A percentile compares a stretch with the other conserved stretches of the same genome.
Evolutionary conservation across 371 early-diverging fungal genomes (phyloP).

Genomic region (Dinochytrium kinnereticum): DNA sequence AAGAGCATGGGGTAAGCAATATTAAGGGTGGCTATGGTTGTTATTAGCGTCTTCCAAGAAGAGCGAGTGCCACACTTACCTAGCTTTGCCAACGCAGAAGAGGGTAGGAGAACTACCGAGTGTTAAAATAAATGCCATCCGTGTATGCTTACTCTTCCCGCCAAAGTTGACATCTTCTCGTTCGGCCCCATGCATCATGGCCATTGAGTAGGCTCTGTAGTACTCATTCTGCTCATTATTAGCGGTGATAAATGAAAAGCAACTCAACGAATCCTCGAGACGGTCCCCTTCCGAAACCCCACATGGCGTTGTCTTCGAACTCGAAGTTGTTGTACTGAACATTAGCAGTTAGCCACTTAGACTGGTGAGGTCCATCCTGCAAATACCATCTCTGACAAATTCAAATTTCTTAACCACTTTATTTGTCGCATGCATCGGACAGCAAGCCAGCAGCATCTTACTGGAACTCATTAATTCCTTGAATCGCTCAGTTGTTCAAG

Average conservation of each 20-base stretch:
- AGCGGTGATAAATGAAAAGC: background rate
- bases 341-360: too few relatives aligned
- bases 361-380: background rate
- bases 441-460: too few relatives aligned
- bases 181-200: conserved; percentile 81
- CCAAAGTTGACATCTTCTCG: conserved; percentile 81
- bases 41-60: background rate
- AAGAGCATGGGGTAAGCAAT: conserved; percentile 95
- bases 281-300: background rate
- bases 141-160: conserved; percentile 70
- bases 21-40: conserved; percentile 73
- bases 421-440: too few relatives aligned
- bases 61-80: conserved; percentile 54
- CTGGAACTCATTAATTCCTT: too few relatives aligned
- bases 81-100: conserved; percentile 85
- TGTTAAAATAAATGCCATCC: background rate
- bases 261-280: background rate
- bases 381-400: background rate
- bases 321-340: background rate
- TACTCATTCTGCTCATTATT: conserved; percentile 43
- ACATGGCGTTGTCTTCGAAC: background rate
- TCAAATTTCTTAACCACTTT: background rate
- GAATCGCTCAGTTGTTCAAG: too few relatives aligned
- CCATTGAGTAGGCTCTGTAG: conserved; percentile 80
- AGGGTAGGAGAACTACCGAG: conserved; percentile 82